Evolutionary conservation across 805 yeast genomes (phyloP).

Genomic region (Yamadazyma phyllophila): DNA sequence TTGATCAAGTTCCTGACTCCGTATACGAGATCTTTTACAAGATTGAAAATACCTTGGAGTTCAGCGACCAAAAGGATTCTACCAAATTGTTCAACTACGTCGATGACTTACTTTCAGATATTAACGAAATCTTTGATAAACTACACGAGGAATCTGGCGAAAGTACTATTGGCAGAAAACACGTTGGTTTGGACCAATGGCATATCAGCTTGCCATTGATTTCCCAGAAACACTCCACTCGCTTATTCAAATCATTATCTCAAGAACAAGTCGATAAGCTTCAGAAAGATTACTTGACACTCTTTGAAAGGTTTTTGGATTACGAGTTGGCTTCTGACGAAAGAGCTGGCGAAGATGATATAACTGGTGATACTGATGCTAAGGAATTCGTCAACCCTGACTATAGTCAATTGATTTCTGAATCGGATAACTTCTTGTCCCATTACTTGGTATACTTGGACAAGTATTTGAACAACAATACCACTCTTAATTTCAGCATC

Average conservation of each 20-base stretch:
- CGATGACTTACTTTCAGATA: conserved; percentile 29
- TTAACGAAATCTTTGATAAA: conserved; percentile 28
- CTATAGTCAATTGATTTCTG: conserved; percentile 39
- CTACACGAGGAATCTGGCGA: conserved; percentile 16
- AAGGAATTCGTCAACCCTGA: conserved; percentile 35
- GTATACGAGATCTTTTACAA: conserved; percentile 61
- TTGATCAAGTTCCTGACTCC: conserved; percentile 83
- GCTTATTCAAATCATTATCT: conserved; percentile 21
- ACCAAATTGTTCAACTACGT: conserved; percentile 19
- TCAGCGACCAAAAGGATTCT: conserved; percentile 8
- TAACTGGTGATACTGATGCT: conserved; percentile 2
- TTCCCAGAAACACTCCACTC: conserved; percentile 13
- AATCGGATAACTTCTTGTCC: conserved; percentile 39
- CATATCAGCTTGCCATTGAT: conserved; percentile 36
- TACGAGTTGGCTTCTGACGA: conserved; percentile 23
- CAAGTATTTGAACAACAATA: conserved; percentile 27
- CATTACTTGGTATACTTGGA: conserved; percentile 38
- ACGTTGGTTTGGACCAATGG: conserved; percentile 45
- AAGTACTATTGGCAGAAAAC: conserved; percentile 40
- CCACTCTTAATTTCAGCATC: conserved; percentile 22
- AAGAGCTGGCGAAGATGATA: conserved; percentile 2
- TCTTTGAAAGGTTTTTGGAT: conserved; percentile 35
- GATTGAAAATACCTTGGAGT: conserved; percentile 31
- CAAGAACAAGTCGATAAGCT: conserved; percentile 26
- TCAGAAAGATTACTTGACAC: conserved; percentile 39